phyloP scores from a whole-genome alignment of 176 grass and related monocot genomes.

The sorghum (Sorghum bicolor) region Sorghum_bicolor_NCBIv3 NC_012870.2:15166501-15167000 shows the following conservation, averaged over 20 bases:
- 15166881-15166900: not conserved
- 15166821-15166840: not conserved
- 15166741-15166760: not conserved
- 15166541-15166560: not conserved
- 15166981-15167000: not conserved
- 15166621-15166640: not conserved
- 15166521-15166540: not conserved
- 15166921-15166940: not conserved
- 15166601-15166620: not conserved
- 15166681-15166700: not conserved
- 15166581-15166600: not conserved
- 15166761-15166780: not conserved
- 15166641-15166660: not conserved
- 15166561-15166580: not conserved
- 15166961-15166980: not conserved
- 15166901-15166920: not conserved
- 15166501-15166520: not conserved
- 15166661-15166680: not conserved
- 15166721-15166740: not conserved
- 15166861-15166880: not conserved
- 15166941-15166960: not conserved
- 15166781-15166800: not conserved
- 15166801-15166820: not conserved
- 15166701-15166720: constrained; percentile 11
- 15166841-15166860: not conserved